Base-by-base conservation (phyloP, 116 monocot genomes). In the Iris pallida region DNA sequence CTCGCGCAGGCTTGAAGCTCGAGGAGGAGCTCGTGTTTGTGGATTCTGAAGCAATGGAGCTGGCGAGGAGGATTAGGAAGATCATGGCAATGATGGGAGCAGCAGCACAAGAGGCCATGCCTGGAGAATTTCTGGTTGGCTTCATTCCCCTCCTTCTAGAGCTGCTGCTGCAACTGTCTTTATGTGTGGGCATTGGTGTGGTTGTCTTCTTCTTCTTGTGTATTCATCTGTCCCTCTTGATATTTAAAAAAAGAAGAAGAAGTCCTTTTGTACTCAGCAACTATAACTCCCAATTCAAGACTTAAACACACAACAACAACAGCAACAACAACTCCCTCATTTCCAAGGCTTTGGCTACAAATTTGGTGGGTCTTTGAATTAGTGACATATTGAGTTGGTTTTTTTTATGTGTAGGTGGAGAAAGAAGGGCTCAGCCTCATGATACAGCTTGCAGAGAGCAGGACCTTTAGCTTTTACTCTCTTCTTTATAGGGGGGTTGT, bases 41-140 rank as follows among this genome's bases (percentile, higher is more conserved):
- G 7, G 57, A 48, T 12, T 65, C 46, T 43, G 61, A 16, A n/a
- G 30, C 30, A 30, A 3, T 30, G 30, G 30, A 30, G n/a, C n/a
- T n/a, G 30, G 30, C 30, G 3, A 30, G 30, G 47, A 84, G 61
- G 8, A 61, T 0, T 6, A 53, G 42, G 13, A 63, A 14, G 12
- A 42, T n/a, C n/a, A n/a, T 15, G 7, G 16, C 61, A 53, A 62
- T 61, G 71, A 62, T 19, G 53, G 19, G 1, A 30, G 30, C 30
- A 30, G 30, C 30, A 30, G 30, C 53, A 54, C 45, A 72, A 64
- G 73, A 64, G 16, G 73, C 73, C 73, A 73, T 73, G 8, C 44
- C 20, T 64, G 55, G 1, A 30, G 73, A 46, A 55, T 30, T 55
- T 56, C 46, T 63, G 18, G 53, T 30, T 64, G 54, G 47, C 14